Evolutionary conservation across 306 rosid species (phyloP), one percentile per base, ranked within the genome.

Genomic region (Pueraria montana): DNA sequence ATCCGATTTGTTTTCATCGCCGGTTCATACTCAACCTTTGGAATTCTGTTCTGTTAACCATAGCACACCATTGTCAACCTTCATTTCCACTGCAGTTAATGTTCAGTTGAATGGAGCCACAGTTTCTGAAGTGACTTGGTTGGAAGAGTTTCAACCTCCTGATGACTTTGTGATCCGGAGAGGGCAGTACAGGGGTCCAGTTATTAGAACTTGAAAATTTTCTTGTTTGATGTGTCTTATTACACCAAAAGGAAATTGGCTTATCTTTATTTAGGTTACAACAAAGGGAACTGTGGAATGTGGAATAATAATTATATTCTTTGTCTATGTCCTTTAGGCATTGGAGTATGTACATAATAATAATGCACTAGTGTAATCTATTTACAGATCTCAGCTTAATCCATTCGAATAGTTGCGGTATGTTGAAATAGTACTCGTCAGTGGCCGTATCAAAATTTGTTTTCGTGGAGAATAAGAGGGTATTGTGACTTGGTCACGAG

Each of bases 181-280:
- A 89, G 98, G 94, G 89, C 89, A 76, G 84, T 95, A 95, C 94
- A 90, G 76, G 83, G 98, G 98, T 84, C 97, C 97, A 62, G 89
- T 90, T 82, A 93, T 95, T 83, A 91, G 95, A 93, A 91, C 94
- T 45, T 95, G 87, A 93, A 76, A 52, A 11, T 63, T 85, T 83
- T 80, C 69, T 78, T 70, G 81, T 81, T 83, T 82, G 80, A 16
- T 83, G 88, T 84, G 53, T 27, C 24, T 81, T 55, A 11, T 73
- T 78, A 87, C 86, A 78, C 46, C 79, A 67, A 58, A 76, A 73
- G 82, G 58, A 63, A 84, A 82, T 84, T 81, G 80, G 83, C 82
- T 75, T 79, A 58, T 76, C 68, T 62, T 86, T n/a, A n/a, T n/a
- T n/a, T 83, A 83, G 88, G 87, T 70, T 88, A 78, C 76, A 71